Base-by-base conservation (phyloP, 495 filamentous ascomycete genomes). In the Tuber magnatum region DNA sequence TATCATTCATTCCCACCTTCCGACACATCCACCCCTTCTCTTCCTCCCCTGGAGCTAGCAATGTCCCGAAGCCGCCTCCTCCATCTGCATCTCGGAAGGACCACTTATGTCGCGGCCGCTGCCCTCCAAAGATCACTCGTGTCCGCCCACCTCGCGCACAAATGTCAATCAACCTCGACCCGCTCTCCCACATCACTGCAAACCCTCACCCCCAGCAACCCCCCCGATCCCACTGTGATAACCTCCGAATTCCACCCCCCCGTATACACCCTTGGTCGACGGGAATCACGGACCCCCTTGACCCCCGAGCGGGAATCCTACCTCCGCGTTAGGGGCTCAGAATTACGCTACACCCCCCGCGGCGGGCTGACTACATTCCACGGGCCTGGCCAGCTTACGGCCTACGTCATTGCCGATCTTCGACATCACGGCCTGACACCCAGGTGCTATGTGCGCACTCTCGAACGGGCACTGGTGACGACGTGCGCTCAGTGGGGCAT, bases 301-400 rank as follows among this genome's bases (percentile, higher is more conserved):
- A 86, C 87, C 32, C 81, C 82, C 16, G 80, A 85, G 73, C 78
- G 82, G 38, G 80, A 77, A 24, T 81, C 76, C 1, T 83, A 86
- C 68, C 83, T 89, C 6, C 81, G 77, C 44, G 82, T 83, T 51
- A 72, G 82, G 39, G 84, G 86, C 24, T 92, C 93, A 32, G 88
- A 90, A 32, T 87, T 96, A 79, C 82, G 88, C 56, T 86, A 90
- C 73, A 90, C 93, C 9, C 88, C 90, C 12, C 90, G 95, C 69
- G 95, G 95, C 77, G 95, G 95, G 0, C 92, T 95, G 75, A 94
- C 92, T 0, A 98, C 95, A 7, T 99, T 97, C 85, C 95, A 99
- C 82, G 95, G 95, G 0, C 95, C 95, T 0, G 95, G 95, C 0
- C 95, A 99, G 82, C 84, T 94, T 75, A 92, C 97, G 39, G 90